Conservation (phyloP, 306 rosid species). For the Rosa multiflora region DNA sequence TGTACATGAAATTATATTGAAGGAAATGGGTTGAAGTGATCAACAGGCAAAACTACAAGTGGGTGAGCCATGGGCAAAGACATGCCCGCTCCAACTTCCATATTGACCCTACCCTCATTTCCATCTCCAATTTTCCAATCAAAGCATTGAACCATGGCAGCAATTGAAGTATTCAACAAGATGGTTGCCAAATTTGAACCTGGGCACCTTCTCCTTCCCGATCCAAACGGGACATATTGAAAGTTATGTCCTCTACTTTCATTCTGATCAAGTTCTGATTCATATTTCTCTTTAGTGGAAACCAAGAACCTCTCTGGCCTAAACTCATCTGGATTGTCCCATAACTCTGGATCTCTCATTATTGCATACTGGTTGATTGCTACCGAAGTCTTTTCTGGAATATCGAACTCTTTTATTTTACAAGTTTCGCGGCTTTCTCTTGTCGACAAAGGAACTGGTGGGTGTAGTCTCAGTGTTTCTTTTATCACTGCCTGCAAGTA, state of each 20-base stretch:
- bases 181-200: conserved; percentile 46
- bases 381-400: conserved; percentile 43
- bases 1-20: background rate
- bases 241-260: conserved; percentile 26
- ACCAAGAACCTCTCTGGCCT: conserved; percentile 47
- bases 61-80: conserved; percentile 50
- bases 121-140: conserved; percentile 51
- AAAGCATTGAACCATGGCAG: conserved; percentile 58
- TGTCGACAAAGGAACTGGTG: conserved; percentile 43
- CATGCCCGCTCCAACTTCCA: conserved; percentile 48
- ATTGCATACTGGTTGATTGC: conserved; percentile 52
- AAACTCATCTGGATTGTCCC: conserved; percentile 48
- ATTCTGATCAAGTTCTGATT: background rate
- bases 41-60: conserved; percentile 36
- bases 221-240: conserved; percentile 54
- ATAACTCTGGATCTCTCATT: conserved; percentile 43
- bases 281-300: conserved; percentile 11
- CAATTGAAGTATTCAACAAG: conserved; percentile 37
- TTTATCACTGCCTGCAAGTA: conserved; percentile 53
- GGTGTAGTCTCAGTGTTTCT: conserved; percentile 50
- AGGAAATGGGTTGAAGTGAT: conserved; percentile 28
- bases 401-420: conserved; percentile 41
- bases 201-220: conserved; percentile 51
- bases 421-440: conserved; percentile 39
- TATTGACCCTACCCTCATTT: conserved; percentile 35